These are phyloP conservation scores for Pistacia integerrima DNA, from an alignment of 345 rosid species.

Conservation along the genomic window DNA sequence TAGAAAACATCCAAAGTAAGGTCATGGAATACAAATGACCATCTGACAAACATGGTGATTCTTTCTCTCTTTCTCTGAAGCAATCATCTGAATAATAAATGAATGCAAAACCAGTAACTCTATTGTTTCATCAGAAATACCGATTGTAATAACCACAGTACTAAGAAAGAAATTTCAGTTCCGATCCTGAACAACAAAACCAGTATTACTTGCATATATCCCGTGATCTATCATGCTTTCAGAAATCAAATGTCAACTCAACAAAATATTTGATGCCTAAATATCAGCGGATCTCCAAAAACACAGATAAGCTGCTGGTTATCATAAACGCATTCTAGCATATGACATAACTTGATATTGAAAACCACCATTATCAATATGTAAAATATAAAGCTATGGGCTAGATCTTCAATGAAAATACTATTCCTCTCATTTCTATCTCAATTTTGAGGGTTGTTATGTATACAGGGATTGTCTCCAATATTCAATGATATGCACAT, in stretches of 20 bases:
- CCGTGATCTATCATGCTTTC: background rate
- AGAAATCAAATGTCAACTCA: background rate
- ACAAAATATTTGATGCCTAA: background rate
- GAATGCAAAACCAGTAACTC: background rate
- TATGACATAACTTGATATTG: background rate
- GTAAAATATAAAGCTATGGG: background rate
- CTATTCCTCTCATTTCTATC: background rate
- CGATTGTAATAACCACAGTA: background rate
- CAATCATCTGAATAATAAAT: background rate
- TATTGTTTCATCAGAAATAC: background rate
- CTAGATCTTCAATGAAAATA: background rate
- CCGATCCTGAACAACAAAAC: too few species aligned
- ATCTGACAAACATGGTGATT: background rate
- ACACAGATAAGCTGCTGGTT: background rate
- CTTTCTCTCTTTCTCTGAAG: background rate
- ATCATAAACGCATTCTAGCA: background rate
- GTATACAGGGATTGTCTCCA: too few species aligned
- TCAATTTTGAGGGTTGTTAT: background rate
- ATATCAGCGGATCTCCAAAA: background rate
- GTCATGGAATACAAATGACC: background rate
- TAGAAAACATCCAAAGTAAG: background rate
- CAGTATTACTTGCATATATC: background rate
- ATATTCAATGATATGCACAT: background rate
- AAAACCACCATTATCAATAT: background rate
- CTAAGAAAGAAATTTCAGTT: background rate